Conservation (phyloP, 768 basidiomycete species). For the Hygrocybe punicea region DNA sequence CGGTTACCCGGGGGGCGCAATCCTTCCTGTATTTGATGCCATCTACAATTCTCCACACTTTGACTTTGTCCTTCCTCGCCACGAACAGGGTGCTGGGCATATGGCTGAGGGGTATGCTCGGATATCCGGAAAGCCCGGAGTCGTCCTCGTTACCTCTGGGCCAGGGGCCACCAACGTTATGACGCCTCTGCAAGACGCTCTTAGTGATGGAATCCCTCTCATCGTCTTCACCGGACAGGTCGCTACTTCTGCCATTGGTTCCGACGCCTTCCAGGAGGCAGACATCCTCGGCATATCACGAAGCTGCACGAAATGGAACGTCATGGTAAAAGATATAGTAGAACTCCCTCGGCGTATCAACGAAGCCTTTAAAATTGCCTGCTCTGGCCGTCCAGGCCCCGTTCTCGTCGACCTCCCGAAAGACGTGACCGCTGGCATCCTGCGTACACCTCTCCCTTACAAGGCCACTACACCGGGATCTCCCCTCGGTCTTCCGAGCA, state of each 20-base stretch:
- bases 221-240: slow-evolving; percentile 97
- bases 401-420: slow-evolving; percentile 99
- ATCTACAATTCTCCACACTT: slow-evolving; percentile 96
- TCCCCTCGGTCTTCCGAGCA: slow-evolving; percentile 67
- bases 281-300: slow-evolving; percentile 95
- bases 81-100: slow-evolving; percentile 98
- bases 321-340: slow-evolving; percentile 96
- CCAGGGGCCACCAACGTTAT: slow-evolving; percentile 98
- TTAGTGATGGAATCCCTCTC: slow-evolving; percentile 90
- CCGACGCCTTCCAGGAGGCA: slow-evolving; percentile 98
- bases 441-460: slow-evolving; percentile 79
- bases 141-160: slow-evolving; percentile 96
- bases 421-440: slow-evolving; percentile 91
- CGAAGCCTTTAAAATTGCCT: slow-evolving; percentile 99
- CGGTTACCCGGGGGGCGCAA: slow-evolving; percentile 97
- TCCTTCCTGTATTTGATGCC: slow-evolving; percentile 99
- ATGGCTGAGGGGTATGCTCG: slow-evolving; percentile 99
- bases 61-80: slow-evolving; percentile 91
- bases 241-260: slow-evolving; percentile 98
- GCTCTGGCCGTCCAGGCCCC: slow-evolving; percentile 93
- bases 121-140: slow-evolving; percentile 94
- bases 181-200: slow-evolving; percentile 96
- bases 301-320: slow-evolving; percentile 99
- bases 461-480: slow-evolving; percentile 82
- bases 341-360: slow-evolving; percentile 95